A percentile compares a stretch with the other conserved stretches of the same genome.
These are phyloP conservation scores for Aspergillus olivimuriae DNA, from an alignment of 495 filamentous ascomycete genomes.

Conservation along the genomic window DNA sequence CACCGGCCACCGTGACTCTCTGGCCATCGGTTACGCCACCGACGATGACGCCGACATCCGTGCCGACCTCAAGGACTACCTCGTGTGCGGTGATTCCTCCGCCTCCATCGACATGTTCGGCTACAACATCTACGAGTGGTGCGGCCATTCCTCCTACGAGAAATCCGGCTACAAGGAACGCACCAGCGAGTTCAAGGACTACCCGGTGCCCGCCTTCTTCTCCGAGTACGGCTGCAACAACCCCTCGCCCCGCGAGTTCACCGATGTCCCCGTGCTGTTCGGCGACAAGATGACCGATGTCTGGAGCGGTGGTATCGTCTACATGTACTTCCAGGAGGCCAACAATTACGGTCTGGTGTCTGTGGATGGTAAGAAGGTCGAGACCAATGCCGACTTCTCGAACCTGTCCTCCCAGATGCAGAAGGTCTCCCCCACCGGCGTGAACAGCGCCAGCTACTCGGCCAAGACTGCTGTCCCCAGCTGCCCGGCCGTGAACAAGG, in stretches of 20 bases:
- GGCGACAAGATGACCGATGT: conserved; percentile 73
- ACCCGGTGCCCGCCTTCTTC: conserved; percentile 92
- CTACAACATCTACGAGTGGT: conserved; percentile 99
- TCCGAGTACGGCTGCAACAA: conserved; percentile 97
- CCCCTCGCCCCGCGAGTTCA: conserved; percentile 69
- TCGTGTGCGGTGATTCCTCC: conserved; percentile 72
- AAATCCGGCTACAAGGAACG: conserved; percentile 73
- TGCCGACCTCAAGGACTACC: conserved; percentile 72
- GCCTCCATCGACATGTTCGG: conserved; percentile 92
- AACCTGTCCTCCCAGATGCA: conserved; percentile 67
- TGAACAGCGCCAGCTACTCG: conserved; percentile 59
- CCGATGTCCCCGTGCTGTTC: conserved; percentile 79
- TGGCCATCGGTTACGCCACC: conserved; percentile 91
- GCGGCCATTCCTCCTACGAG: conserved; percentile 69
- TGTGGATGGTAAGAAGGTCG: conserved; percentile 48
- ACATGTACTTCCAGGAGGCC: conserved; percentile 93
- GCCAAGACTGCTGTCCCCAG: conserved; percentile 52
- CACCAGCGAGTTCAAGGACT: conserved; percentile 77
- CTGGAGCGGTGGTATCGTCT: conserved; percentile 93
- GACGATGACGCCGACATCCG: conserved; percentile 85
- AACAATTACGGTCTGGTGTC: conserved; percentile 87
- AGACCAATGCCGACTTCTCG: conserved; percentile 65
- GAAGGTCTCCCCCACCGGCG: conserved; percentile 57
- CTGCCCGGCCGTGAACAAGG: conserved; percentile 61
- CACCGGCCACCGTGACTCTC: conserved; percentile 60